Evolutionary conservation across 306 rosid genomes (phyloP).

Genomic region (Prunus persica): DNA sequence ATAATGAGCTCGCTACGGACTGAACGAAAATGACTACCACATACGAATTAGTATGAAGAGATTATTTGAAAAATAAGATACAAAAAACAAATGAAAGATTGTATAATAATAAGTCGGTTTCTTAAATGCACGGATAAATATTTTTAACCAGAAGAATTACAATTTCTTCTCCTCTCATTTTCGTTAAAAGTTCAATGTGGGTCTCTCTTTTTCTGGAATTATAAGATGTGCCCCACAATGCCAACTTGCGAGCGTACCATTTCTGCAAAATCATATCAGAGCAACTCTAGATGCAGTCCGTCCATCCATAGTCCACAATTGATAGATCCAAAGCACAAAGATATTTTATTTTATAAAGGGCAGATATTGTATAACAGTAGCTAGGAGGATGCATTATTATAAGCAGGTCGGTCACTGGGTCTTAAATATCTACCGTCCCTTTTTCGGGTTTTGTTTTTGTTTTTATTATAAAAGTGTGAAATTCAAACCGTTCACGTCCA

Average conservation of each 20-base stretch:
- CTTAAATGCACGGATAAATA: too few relatives aligned
- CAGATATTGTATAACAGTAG: not conserved
- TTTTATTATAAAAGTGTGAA: not conserved
- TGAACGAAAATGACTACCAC: too few relatives aligned
- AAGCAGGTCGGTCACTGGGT: not conserved
- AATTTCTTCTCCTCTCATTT: too few relatives aligned
- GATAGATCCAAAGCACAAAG: conserved; percentile 37
- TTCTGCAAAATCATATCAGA: conserved; percentile 14
- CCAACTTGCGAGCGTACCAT: not conserved
- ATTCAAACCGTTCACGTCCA: not conserved
- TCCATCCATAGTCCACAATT: not conserved
- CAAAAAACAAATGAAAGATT: too few relatives aligned
- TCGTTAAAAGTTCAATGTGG: not conserved
- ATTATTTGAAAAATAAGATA: too few relatives aligned
- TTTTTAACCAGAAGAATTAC: too few relatives aligned
- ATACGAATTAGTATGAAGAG: too few relatives aligned
- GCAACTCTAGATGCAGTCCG: conserved; percentile 24
- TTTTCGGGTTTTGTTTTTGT: not conserved
- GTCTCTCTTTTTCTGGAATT: not conserved
- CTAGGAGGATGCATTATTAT: not conserved
- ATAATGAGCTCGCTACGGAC: too few relatives aligned
- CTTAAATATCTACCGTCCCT: conserved; percentile 17
- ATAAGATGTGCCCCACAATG: not conserved
- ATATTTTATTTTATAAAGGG: not conserved
- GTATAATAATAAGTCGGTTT: too few relatives aligned